phyloP scores from a whole-genome alignment of 768 basidiomycete genomes.

The Pleurotus pulmonarius region DNA sequence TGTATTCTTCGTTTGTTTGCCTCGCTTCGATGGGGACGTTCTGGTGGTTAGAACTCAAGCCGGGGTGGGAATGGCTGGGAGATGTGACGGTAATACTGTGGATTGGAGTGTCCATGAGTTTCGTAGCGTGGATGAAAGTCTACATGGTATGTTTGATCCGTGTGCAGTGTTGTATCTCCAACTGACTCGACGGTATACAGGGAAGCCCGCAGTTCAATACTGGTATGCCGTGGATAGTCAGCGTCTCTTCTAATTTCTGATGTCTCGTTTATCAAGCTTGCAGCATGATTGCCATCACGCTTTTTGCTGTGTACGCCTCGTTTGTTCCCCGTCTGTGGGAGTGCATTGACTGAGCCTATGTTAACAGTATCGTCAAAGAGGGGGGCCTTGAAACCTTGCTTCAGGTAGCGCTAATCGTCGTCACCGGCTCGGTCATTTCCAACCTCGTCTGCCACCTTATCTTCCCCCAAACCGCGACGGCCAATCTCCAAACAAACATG shows the following conservation, averaged over 20 bases:
- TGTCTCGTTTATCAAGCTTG: slow-evolving; percentile 45
- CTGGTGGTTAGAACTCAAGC: slow-evolving; percentile 70
- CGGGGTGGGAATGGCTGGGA: slow-evolving; percentile 71
- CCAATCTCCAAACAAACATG: slow-evolving; percentile 82
- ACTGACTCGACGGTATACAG: slow-evolving; percentile 16
- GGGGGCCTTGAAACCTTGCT: slow-evolving; percentile 75
- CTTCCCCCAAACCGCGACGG: slow-evolving; percentile 84
- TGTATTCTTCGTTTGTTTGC: slow-evolving; percentile 72
- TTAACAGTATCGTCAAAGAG: slow-evolving; percentile 75
- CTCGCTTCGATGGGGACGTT: slow-evolving; percentile 75
- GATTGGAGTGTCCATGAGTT: slow-evolving; percentile 80
- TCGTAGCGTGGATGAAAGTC: slow-evolving; percentile 86
- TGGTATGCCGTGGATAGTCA: slow-evolving; percentile 37
- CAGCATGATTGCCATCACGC: slow-evolving; percentile 79
- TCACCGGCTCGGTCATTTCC: slow-evolving; percentile 71
- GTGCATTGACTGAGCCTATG: slow-evolving; percentile 6
- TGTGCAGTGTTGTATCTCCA: background rate
- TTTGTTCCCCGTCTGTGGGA: background rate
- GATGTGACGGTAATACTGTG: slow-evolving; percentile 73
- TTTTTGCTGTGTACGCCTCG: slow-evolving; percentile 71
- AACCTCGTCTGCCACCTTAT: slow-evolving; percentile 82
- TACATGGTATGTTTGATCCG: slow-evolving; percentile 56
- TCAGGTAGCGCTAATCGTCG: slow-evolving; percentile 72
- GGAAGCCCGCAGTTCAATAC: slow-evolving; percentile 85
- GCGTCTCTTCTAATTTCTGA: background rate